Evolutionary conservation across 495 filamentous ascomycete species (phyloP).

Genomic region (Sordaria brevicollis): DNA sequence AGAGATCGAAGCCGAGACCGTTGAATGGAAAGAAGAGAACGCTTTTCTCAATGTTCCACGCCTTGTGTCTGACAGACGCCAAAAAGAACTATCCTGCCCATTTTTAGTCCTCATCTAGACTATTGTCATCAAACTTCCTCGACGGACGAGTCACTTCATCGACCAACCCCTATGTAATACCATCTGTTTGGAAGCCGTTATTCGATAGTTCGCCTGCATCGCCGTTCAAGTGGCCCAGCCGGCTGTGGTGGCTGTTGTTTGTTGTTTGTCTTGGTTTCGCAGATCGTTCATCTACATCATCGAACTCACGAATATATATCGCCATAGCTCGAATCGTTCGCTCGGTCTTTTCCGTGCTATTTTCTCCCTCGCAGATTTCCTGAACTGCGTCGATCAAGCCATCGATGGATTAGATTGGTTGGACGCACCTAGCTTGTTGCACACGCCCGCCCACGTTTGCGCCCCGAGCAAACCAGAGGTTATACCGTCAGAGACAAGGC

Average conservation of each 20-base stretch:
- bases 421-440: neutral
- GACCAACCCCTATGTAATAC: neutral
- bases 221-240: neutral
- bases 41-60: neutral
- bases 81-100: neutral
- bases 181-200: neutral
- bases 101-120: neutral
- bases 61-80: neutral
- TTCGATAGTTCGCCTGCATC: neutral
- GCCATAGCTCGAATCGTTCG: neutral
- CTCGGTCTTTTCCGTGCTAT: neutral
- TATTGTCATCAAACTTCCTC: neutral
- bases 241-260: neutral
- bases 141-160: neutral
- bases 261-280: neutral
- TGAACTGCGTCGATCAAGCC: neutral
- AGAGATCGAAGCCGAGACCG: neutral
- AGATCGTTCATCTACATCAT: neutral
- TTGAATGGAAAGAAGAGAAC: neutral
- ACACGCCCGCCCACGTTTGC: neutral
- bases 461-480: neutral
- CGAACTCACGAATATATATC: neutral
- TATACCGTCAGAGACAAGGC: neutral
- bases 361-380: neutral
- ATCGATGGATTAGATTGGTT: neutral